Evolutionary conservation across 2,329 filamentous ascomycete species (phyloP), one percentile per base, ranked within the genome.

Genomic region (Aspergillus intermedius): DNA sequence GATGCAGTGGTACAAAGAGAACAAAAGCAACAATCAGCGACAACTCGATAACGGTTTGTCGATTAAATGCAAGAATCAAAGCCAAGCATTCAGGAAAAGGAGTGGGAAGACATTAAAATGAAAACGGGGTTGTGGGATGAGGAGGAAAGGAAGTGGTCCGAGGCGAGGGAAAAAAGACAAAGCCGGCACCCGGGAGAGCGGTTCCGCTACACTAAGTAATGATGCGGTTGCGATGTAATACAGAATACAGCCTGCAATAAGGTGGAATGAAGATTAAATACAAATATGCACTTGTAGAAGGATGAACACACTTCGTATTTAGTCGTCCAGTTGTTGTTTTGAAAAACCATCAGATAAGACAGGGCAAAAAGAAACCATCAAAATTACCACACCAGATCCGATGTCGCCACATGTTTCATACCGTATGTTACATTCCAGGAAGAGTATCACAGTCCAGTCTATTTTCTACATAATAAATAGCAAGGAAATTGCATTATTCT

Each of bases 151-250:
- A 34, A 12, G 5, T 28, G 28, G 21, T n/a, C 39, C 37, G 39
- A 42, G 42, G 42, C 32, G 42, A 15, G 13, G 19, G 12, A 30
- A 23, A 22, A 17, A 42, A n/a, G 28, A 23, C 10, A 54, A 49
- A 44, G 12, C 46, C 50, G 51, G 49, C 49, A 46, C 17, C 57
- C 57, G 54, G 57, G 51, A 56, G 35, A 47, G 41, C 47, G 54
- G 56, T 58, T 57, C 57, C 55, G 57, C 47, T 43, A 17, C 42
- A 44, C 53, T 57, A 56, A 47, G 45, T 40, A 50, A 47, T 45
- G 44, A 44, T 47, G 43, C 35, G 51, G 19, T 19, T 40, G 17
- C 17, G 37, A 30, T 40, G 37, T 37, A 37, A n/a, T 19, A n/a
- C 13, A 19, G 34, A 37, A 37, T 37, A 37, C n/a, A 7, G n/a